These are phyloP conservation scores for Chalaropsis ovoidea DNA, from an alignment of 2,329 filamentous ascomycete species.

Conservation along the genomic window DNA sequence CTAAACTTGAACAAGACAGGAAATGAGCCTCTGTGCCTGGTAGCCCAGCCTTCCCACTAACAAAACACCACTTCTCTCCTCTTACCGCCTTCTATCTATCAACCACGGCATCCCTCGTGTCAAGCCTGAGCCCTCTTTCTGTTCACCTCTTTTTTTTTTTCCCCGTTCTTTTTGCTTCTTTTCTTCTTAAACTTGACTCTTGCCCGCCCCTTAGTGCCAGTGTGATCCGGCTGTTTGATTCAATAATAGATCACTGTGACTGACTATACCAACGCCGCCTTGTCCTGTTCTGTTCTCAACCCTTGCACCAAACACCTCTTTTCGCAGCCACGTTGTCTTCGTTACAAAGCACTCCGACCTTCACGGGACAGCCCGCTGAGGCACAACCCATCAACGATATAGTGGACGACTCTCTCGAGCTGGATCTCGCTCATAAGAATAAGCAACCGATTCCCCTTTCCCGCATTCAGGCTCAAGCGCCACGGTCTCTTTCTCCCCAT, in stretches of 20 bases:
- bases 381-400: slow-evolving; percentile 21
- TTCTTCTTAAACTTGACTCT: background rate
- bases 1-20: background rate
- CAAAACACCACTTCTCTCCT: slow-evolving; percentile 10
- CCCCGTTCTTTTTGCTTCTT: background rate
- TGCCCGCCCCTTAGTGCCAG: too few relatives aligned
- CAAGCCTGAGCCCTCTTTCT: background rate
- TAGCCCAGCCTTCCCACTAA: slow-evolving; percentile 16
- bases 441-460: slow-evolving; percentile 19
- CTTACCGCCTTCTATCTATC: slow-evolving; percentile 13
- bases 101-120: background rate
- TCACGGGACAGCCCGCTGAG: slow-evolving; percentile 23
- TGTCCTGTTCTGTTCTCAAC: background rate
- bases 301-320: background rate
- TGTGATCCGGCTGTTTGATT: too few relatives aligned
- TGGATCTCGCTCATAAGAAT: slow-evolving; percentile 11
- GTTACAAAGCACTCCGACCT: slow-evolving; percentile 18
- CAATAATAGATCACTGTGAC: too few relatives aligned
- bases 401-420: slow-evolving; percentile 9
- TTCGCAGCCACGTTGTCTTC: slow-evolving; percentile 39
- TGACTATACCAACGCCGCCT: background rate
- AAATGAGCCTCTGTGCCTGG: background rate
- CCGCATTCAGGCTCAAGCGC: slow-evolving; percentile 19
- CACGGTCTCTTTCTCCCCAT: slow-evolving; percentile 15
- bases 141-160: background rate